These are phyloP conservation scores for Lactifluus subvellereus DNA, from an alignment of 768 basidiomycete species.

Conservation along the genomic window DNA sequence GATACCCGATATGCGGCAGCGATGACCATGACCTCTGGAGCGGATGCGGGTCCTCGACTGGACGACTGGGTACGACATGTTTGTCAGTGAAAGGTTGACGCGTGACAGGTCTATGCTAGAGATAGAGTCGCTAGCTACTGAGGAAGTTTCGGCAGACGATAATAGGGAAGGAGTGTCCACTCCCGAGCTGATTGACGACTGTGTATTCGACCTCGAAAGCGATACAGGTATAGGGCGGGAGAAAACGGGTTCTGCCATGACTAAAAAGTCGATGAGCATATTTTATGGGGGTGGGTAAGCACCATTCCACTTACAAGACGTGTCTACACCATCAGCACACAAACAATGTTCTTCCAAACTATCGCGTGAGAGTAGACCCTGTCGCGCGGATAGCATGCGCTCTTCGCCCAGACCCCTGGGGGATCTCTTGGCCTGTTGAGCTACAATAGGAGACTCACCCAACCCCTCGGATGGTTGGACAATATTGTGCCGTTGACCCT, in stretches of 20 bases:
- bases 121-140: conserved; percentile 63
- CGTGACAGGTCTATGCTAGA: conserved; percentile 64
- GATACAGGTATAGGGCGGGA: conserved; percentile 46
- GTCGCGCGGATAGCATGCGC: conserved; percentile 58
- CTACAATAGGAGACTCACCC: conserved; percentile 41
- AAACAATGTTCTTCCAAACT: conserved; percentile 64
- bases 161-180: conserved; percentile 68
- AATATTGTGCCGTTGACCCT: conserved; percentile 19
- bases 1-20: conserved; percentile 60
- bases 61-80: conserved; percentile 47
- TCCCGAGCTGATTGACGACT: conserved; percentile 56
- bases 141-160: conserved; percentile 55
- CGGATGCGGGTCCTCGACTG: conserved; percentile 42
- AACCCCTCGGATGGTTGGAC: conserved; percentile 27
- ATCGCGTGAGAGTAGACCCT: conserved; percentile 56
- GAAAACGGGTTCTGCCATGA: conserved; percentile 51
- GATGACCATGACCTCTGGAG: conserved; percentile 61
- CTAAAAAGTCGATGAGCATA: conserved; percentile 22
- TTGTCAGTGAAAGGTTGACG: conserved; percentile 51
- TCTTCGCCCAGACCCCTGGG: conserved; percentile 63
- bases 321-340: conserved; percentile 61
- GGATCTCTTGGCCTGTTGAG: conserved; percentile 49
- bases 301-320: conserved; percentile 42
- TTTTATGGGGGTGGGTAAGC: background rate
- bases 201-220: conserved; percentile 64